phyloP scores from a whole-genome alignment of 192 early-diverging fungal species.

The Chytriomyces sp. region DNA sequence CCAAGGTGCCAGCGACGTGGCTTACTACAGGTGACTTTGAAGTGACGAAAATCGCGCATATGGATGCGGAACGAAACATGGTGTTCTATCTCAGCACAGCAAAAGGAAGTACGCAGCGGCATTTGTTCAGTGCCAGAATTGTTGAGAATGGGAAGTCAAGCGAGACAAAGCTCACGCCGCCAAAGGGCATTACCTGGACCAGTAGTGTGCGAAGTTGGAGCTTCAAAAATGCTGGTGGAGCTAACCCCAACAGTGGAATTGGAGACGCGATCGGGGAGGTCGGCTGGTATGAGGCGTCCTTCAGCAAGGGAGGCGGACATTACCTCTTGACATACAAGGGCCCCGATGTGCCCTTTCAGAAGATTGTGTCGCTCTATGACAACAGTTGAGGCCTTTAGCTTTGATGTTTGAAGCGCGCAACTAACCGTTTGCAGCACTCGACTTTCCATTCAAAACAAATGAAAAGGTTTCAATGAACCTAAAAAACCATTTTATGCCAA shows the following conservation, averaged over 20 bases:
- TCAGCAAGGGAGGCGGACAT: constrained; percentile 74
- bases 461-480: constrained; percentile 47
- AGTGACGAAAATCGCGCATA: constrained; percentile 38
- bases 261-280: constrained; percentile 30
- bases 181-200: constrained; percentile 23
- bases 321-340: constrained; percentile 80
- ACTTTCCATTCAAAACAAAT: constrained; percentile 47
- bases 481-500: constrained; percentile 62
- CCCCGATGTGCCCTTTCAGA: constrained; percentile 80
- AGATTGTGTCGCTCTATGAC: constrained; percentile 33
- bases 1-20: constrained; percentile 38
- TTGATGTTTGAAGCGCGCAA: background rate
- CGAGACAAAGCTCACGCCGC: constrained; percentile 44
- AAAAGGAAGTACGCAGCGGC: constrained; percentile 50
- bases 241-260: constrained; percentile 11
- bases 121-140: constrained; percentile 48
- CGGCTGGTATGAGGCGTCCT: constrained; percentile 70
- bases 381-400: background rate
- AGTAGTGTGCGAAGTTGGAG: constrained; percentile 9
- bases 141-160: constrained; percentile 17
- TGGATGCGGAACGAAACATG: constrained; percentile 41
- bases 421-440: background rate
- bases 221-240: background rate
- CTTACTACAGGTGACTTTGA: constrained; percentile 53
- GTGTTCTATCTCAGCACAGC: constrained; percentile 53